Percentiles rank a stretch among this genome's conserved stretches.
Evolutionary conservation across 108 stramenopile genomes (phyloP).

Genomic region (Mediolabrus comicus): DNA sequence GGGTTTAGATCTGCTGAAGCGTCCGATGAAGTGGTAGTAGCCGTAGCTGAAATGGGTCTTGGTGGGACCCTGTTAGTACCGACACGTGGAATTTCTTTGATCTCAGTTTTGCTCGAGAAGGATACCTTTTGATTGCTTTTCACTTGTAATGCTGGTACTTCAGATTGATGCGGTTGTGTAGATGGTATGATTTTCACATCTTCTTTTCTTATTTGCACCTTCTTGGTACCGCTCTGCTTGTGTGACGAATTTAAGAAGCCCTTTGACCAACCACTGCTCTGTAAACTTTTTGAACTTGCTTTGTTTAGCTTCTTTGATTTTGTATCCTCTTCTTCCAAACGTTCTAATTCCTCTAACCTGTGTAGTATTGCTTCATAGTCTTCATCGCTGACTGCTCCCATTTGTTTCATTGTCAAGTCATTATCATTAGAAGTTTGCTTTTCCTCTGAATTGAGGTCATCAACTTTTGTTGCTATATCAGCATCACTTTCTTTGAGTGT

Average conservation of each 20-base stretch:
- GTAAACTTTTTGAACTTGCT: slow-evolving; percentile 12
- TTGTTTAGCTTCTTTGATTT: slow-evolving; percentile 10
- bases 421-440: background rate
- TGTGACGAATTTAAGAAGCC: slow-evolving; percentile 23
- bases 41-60: background rate
- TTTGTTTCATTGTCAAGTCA: background rate
- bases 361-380: slow-evolving; percentile 19
- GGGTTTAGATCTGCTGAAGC: background rate
- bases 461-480: slow-evolving; percentile 3
- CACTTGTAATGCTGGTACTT: background rate
- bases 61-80: slow-evolving; percentile 28
- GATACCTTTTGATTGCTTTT: background rate
- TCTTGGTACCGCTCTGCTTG: background rate
- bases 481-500: slow-evolving; percentile 15
- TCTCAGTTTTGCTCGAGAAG: slow-evolving; percentile 10
- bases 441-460: background rate
- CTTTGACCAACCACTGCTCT: slow-evolving; percentile 38
- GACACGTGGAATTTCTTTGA: slow-evolving; percentile 45
- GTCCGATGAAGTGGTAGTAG: background rate
- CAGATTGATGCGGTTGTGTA: background rate
- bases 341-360: slow-evolving; percentile 38
- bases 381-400: background rate
- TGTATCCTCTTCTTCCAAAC: slow-evolving; percentile 26
- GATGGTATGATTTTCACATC: background rate
- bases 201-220: background rate